Evolutionary conservation across 2,329 filamentous ascomycete species (phyloP).

Genomic region (Trichoderma harzianum): DNA sequence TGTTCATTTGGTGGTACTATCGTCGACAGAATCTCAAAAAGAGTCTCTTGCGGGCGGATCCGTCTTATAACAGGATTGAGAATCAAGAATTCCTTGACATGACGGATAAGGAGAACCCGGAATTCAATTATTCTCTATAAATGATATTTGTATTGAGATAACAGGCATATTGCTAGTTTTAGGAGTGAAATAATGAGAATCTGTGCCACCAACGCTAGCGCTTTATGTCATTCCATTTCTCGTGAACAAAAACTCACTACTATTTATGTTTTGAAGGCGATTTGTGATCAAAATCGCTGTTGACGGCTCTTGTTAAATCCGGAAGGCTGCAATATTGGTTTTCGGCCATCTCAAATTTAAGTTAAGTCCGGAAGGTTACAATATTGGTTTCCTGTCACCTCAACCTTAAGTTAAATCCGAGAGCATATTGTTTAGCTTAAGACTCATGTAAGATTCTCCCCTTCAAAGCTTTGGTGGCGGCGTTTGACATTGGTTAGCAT

Average conservation of each 20-base stretch:
- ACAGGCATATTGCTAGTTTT: neutral
- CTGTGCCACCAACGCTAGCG: neutral
- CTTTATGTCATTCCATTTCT: neutral
- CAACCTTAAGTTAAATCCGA: neutral
- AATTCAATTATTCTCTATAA: conserved; percentile 59
- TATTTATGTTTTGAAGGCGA: neutral
- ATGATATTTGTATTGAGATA: neutral
- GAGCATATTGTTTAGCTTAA: neutral
- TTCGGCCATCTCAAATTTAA: too few species aligned
- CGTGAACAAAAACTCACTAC: neutral
- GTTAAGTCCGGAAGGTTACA: neutral
- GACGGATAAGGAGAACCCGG: conserved; percentile 62
- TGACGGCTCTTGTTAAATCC: neutral
- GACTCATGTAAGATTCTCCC: neutral
- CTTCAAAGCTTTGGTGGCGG: neutral
- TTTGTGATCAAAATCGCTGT: neutral
- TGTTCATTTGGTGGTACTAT: conserved; percentile 63
- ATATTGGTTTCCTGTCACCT: neutral
- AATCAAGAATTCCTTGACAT: conserved; percentile 67
- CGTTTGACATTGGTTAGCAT: neutral
- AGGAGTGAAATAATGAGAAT: neutral
- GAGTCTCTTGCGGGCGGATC: conserved; percentile 45
- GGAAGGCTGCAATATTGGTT: too few species aligned
- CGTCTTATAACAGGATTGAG: conserved; percentile 58
- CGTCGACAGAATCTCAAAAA: conserved; percentile 58